Evolutionary conservation across 2,329 filamentous ascomycete species (phyloP).

Genomic region (Neofusicoccum laricinum): DNA sequence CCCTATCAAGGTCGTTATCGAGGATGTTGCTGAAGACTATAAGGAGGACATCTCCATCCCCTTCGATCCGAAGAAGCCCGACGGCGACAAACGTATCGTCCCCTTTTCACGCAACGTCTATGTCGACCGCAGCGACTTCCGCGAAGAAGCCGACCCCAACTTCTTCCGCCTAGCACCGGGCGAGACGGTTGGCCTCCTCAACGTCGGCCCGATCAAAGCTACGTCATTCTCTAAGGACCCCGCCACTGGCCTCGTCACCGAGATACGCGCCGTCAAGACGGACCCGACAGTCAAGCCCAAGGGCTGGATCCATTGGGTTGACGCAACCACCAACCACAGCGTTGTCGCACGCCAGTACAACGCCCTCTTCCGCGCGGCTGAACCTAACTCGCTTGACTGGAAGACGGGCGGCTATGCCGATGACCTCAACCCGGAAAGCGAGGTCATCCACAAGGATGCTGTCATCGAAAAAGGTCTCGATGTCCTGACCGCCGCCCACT

Average conservation of each 20-base stretch:
- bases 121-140: slow-evolving; percentile 78
- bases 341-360: slow-evolving; percentile 72
- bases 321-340: slow-evolving; percentile 60
- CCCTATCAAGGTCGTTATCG: slow-evolving; percentile 77
- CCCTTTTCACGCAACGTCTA: slow-evolving; percentile 76
- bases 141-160: slow-evolving; percentile 67
- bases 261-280: slow-evolving; percentile 63
- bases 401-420: slow-evolving; percentile 75
- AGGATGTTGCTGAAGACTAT: slow-evolving; percentile 71
- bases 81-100: slow-evolving; percentile 59
- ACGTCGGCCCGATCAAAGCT: slow-evolving; percentile 67
- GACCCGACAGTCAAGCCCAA: slow-evolving; percentile 68
- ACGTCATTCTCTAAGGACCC: slow-evolving; percentile 65
- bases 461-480: slow-evolving; percentile 81
- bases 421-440: slow-evolving; percentile 80
- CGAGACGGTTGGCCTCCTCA: slow-evolving; percentile 70
- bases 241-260: slow-evolving; percentile 60
- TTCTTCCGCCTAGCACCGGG: slow-evolving; percentile 77
- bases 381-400: slow-evolving; percentile 68
- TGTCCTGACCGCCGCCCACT: slow-evolving; percentile 72
- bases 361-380: slow-evolving; percentile 79
- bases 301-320: slow-evolving; percentile 82
- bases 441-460: slow-evolving; percentile 74
- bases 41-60: slow-evolving; percentile 65
- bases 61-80: slow-evolving; percentile 77